Evolutionary conservation across 352 stramenopile species (phyloP), one percentile per base, ranked within the genome.

Genomic region (Phytophthora pinifolia): DNA sequence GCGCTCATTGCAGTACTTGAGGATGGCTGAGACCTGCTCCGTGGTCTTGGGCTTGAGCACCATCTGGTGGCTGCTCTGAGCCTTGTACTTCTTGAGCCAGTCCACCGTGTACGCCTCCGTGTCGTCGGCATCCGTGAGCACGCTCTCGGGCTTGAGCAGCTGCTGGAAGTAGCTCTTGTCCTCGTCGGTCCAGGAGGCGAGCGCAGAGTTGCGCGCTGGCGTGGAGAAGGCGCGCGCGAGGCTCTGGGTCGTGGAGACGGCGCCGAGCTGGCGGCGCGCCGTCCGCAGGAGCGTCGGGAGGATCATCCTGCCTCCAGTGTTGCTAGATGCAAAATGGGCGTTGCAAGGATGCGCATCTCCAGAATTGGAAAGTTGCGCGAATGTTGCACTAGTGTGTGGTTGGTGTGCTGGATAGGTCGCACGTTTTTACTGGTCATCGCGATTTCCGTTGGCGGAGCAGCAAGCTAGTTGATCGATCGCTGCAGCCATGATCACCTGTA

Each of bases 1-100:
- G 35, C 86, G 72, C 25, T 92, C 65, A 66, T 98, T 83, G 70
- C 96, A 99, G 70, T 98, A 96, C 56, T 79, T 71, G 32, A 99
- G 76, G 18, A 99, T 79, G 14, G 70, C 64, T 1, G 84, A 86
- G 30, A 98, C 85, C 51, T 98, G 71, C 35, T 90, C 77, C 1
- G 88, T 97, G 7, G 75, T 96, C 54, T 87, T 79, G 34, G 92
- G 92, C 29, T 85, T 84, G n/a, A 96, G 71, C 54, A 96, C 90
- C 53, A 96, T 79, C 43, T 85, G 67, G 46, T 76, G 77, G 34
- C 38, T 65, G 54, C 68, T 86, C 34, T 54, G 33, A 9, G 72
- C 70, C 49, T 87, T 79, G 73, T 91, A 96, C 56, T 96, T 94
- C 46, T 90, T 79, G 25, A 91, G 78, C 86, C 86, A 96, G 67